Evolutionary conservation across 306 rosid genomes (phyloP).

Genomic region (Erythrophleum fordii): DNA sequence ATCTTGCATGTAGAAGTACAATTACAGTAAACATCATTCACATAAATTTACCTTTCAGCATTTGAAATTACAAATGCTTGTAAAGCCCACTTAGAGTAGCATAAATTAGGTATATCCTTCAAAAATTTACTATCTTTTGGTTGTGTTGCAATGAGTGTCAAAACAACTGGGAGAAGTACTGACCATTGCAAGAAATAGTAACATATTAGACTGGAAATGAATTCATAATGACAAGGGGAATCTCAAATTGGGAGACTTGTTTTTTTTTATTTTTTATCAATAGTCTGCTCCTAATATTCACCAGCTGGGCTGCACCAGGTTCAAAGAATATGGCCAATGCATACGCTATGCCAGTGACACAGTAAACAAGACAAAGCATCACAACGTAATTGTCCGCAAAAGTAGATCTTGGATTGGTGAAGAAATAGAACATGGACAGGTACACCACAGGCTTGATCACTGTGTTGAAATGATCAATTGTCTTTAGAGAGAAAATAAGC

Average conservation of each 20-base stretch:
- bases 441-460: constrained; percentile 72
- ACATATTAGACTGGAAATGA: constrained; percentile 28
- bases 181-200: constrained; percentile 65
- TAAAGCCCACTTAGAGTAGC: constrained; percentile 84
- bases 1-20: background rate
- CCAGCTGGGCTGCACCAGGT: constrained; percentile 88
- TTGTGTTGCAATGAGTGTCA: constrained; percentile 71
- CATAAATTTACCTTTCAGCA: constrained; percentile 68
- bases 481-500: constrained; percentile 88
- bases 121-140: constrained; percentile 47
- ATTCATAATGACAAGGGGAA: background rate
- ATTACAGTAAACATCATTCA: background rate
- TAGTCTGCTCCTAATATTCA: constrained; percentile 47
- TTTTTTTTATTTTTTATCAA: background rate
- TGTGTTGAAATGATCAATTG: constrained; percentile 73
- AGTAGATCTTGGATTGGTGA: constrained; percentile 79
- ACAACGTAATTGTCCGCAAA: constrained; percentile 71
- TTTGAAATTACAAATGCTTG: constrained; percentile 76
- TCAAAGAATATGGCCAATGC: constrained; percentile 67
- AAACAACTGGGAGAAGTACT: constrained; percentile 79
- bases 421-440: constrained; percentile 82
- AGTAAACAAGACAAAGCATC: constrained; percentile 74
- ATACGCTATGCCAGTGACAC: constrained; percentile 86
- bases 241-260: background rate
- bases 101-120: constrained; percentile 55